These are phyloP conservation scores for Paramecium tetraurelia DNA, from an alignment of 73 alveolate species.

Conservation along the genomic window DNA sequence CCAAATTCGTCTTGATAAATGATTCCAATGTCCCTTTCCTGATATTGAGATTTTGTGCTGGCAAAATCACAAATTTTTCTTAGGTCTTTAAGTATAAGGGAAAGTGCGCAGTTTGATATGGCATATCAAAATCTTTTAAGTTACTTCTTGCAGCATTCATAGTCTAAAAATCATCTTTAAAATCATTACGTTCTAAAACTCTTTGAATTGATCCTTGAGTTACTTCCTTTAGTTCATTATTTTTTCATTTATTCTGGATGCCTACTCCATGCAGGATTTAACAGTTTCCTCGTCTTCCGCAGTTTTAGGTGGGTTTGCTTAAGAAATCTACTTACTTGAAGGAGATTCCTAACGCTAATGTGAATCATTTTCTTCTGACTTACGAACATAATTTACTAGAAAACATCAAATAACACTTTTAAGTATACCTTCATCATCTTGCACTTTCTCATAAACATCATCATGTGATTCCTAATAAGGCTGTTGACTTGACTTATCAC, in stretches of 20 bases:
- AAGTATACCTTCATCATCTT: neutral
- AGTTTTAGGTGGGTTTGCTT: neutral
- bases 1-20: neutral
- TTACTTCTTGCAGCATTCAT: neutral
- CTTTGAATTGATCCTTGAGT: neutral
- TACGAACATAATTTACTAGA: too few relatives aligned
- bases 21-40: conserved; percentile 14
- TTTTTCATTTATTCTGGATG: neutral
- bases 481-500: neutral
- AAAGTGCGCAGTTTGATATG: conserved; percentile 21
- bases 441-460: neutral
- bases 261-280: neutral
- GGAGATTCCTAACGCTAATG: neutral
- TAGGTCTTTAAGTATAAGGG: neutral
- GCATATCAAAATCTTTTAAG: conserved; percentile 24
- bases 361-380: neutral
- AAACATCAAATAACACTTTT: too few relatives aligned
- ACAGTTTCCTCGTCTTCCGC: neutral
- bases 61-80: conserved; percentile 1
- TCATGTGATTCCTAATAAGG: neutral
- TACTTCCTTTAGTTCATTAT: neutral
- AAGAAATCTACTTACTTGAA: neutral
- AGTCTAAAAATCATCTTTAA: neutral
- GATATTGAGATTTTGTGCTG: neutral
- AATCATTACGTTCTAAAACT: neutral